Percentiles rank a stretch among this genome's conserved stretches.
Conservation (phyloP, 2,329 filamentous ascomycete genomes). For the Xylaria sp. region DNA sequence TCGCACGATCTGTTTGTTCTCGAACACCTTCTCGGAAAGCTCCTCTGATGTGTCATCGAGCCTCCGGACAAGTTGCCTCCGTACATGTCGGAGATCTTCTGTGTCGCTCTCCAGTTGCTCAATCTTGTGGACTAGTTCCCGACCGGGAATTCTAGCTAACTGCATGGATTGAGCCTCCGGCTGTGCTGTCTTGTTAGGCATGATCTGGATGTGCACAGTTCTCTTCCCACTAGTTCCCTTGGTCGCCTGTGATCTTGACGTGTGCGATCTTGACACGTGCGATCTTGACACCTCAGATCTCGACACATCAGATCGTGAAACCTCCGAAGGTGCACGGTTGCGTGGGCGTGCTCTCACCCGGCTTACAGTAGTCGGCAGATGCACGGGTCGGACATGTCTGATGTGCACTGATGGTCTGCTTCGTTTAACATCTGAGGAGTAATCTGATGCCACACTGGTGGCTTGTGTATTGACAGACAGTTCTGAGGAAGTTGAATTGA, state of each 20-base stretch:
- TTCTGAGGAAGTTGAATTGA: slow-evolving; percentile 51
- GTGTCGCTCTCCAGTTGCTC: slow-evolving; percentile 52
- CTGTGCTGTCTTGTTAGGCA: slow-evolving; percentile 37
- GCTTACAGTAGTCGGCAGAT: slow-evolving; percentile 36
- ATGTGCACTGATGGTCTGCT: slow-evolving; percentile 41
- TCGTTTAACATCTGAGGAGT: slow-evolving; percentile 38
- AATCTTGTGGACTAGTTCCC: slow-evolving; percentile 49
- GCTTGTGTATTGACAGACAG: slow-evolving; percentile 53
- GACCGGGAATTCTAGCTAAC: slow-evolving; percentile 42
- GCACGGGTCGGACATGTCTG: slow-evolving; percentile 47
- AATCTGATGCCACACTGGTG: slow-evolving; percentile 51
- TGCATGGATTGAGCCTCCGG: slow-evolving; percentile 44
- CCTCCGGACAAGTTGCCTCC: slow-evolving; percentile 47
- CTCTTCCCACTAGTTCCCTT: slow-evolving; percentile 42
- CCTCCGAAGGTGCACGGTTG: slow-evolving; percentile 40
- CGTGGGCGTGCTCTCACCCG: slow-evolving; percentile 44
- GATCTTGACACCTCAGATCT: too few species aligned
- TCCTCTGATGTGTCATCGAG: slow-evolving; percentile 47
- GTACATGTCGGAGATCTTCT: slow-evolving; percentile 46
- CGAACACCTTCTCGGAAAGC: slow-evolving; percentile 43
- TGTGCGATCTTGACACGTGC: too few species aligned
- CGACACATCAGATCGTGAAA: too few species aligned
- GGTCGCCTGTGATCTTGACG: slow-evolving; percentile 39
- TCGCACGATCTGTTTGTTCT: slow-evolving; percentile 48
- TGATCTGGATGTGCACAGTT: slow-evolving; percentile 47